These are phyloP conservation scores for Boletellus sp. DNA, from an alignment of 768 basidiomycete genomes.

Conservation along the genomic window DNA sequence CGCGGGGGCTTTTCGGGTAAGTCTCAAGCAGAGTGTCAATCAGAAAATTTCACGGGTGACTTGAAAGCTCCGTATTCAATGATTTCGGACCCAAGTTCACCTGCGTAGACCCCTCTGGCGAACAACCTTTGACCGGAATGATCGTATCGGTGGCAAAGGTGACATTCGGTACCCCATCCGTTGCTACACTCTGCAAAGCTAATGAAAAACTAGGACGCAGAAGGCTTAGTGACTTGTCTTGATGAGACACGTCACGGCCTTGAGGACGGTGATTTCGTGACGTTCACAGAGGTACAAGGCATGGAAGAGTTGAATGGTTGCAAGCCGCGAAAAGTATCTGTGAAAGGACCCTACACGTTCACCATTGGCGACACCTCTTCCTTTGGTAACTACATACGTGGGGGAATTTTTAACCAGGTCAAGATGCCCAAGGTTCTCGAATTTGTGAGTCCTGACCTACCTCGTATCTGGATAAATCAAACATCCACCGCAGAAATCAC, in stretches of 20 bases:
- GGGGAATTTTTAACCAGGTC: constrained; percentile 96
- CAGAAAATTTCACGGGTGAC: constrained; percentile 2
- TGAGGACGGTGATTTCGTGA: constrained; percentile 98
- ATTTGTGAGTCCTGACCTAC: constrained; percentile 60
- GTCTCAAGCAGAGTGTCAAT: constrained; percentile 14
- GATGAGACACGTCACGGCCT: constrained; percentile 97
- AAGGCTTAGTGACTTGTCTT: constrained; percentile 92
- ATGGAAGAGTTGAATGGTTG: constrained; percentile 89
- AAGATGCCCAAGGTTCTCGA: constrained; percentile 97
- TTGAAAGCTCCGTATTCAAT: constrained; percentile 83
- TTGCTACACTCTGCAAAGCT: not conserved
- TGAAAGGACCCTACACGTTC: constrained; percentile 98
- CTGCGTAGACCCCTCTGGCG: constrained; percentile 97
- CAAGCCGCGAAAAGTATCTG: constrained; percentile 86
- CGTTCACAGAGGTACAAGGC: constrained; percentile 93
- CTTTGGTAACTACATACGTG: constrained; percentile 72
- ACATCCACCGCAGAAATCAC: constrained; percentile 68
- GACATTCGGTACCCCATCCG: constrained; percentile 3
- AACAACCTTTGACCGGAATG: constrained; percentile 91
- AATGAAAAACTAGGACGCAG: constrained; percentile 53
- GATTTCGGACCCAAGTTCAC: constrained; percentile 95
- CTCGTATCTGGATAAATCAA: not conserved
- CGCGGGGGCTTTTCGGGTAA: constrained; percentile 92
- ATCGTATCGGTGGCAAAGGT: constrained; percentile 92
- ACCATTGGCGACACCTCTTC: constrained; percentile 87